Conservation (phyloP, 1,284 basidiomycete genomes). For the Cystobasidiaceae sp. region DNA sequence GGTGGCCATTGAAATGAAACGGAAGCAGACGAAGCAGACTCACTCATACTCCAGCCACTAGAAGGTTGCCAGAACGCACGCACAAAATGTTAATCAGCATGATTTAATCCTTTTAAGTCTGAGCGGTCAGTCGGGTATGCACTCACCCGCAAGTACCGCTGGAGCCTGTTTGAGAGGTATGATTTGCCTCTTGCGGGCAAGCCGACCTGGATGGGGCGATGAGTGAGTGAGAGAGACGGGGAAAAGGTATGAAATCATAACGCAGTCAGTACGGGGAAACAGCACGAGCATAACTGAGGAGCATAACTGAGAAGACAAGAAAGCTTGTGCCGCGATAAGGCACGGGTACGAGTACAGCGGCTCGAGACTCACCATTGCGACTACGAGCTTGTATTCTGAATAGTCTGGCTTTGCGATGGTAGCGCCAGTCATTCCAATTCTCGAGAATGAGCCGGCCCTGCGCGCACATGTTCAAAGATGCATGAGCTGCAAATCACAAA, state of each 20-base stretch:
- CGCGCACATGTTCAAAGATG: neutral
- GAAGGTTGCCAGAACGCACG: neutral
- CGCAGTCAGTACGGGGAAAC: neutral
- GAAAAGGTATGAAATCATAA: neutral
- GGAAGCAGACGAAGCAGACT: too few species aligned
- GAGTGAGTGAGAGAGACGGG: neutral
- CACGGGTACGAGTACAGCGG: too few species aligned
- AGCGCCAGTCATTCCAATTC: slow-evolving; percentile 22
- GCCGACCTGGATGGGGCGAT: slow-evolving; percentile 53
- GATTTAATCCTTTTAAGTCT: neutral
- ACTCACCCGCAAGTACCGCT: slow-evolving; percentile 67
- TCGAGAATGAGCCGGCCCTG: slow-evolving; percentile 19
- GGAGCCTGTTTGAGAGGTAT: slow-evolving; percentile 69
- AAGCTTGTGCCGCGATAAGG: too few species aligned
- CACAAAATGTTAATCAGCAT: slow-evolving; percentile 27
- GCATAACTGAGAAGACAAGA: neutral
- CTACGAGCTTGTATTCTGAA: slow-evolving; percentile 95
- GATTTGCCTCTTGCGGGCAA: slow-evolving; percentile 78
- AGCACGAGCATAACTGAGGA: too few species aligned
- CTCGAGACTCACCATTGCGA: slow-evolving; percentile 90
- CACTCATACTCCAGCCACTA: slow-evolving; percentile 94
- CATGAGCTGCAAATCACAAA: too few species aligned
- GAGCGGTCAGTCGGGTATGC: too few species aligned
- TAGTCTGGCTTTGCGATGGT: slow-evolving; percentile 93
- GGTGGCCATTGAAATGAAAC: too few species aligned